Evolutionary conservation across 2,329 filamentous ascomycete species (phyloP), one percentile per base, ranked within the genome.

Genomic region (Botrytis pseudocinerea): DNA sequence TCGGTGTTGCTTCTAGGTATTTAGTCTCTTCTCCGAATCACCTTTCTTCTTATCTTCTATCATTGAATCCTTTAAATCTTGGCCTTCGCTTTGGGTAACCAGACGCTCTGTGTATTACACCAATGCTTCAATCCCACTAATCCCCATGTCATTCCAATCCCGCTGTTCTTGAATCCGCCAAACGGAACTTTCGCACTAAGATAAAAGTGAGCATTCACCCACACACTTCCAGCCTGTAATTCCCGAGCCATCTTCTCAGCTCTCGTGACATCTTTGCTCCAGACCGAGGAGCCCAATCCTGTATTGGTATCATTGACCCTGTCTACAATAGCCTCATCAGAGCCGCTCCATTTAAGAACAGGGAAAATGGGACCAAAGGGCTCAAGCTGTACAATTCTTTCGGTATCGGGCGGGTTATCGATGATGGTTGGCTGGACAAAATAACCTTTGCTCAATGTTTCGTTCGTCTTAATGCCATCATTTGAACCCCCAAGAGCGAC

Each of bases 401-500:
- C 86, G 62, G 86, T 83, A 74, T 89, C 87, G 0, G 87, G 85
- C 20, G 88, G 88, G 72, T 87, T 86, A 54, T 86, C 83, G 44
- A 90, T 86, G 72, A 91, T 87, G 2, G 88, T 89, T 0, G 89
- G 88, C 32, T 84, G 80, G 74, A 90, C 83, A 82, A 87, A 90
- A 82, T 85, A 90, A 1, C 87, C 89, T 46, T 72, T 71, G 5
- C 22, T 68, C 16, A 68, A 22, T 32, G 38, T 28, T 8, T 65
- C 59, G 8, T 46, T 32, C 14, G 22, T 32, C 10, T 73, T 66
- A 0, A 71, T 40, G 25, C 35, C 42, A 1, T 59, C 69, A 7
- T 71, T 64, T 22, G 57, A 64, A 16, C 75, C 73, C 2, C 86
- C 87, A 14, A 84, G 76, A 1, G 85, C 85, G 32, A 87, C 82